Evolutionary conservation across 495 filamentous ascomycete species (phyloP), one percentile per base, ranked within the genome.

Genomic region (Tetracladium marchalianum): DNA sequence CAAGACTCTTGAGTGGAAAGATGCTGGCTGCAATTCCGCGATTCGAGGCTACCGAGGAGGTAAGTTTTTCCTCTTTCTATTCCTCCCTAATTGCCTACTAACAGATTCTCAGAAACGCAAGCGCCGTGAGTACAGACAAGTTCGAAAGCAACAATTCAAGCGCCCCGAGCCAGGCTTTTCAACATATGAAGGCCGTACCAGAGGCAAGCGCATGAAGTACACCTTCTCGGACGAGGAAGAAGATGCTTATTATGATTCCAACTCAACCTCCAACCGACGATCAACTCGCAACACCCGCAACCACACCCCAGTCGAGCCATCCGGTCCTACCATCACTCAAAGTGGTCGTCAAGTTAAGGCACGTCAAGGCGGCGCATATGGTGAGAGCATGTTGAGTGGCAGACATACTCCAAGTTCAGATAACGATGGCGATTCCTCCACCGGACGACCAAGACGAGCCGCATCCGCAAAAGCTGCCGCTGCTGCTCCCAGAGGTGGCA

Each of bases 1-100:
- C 89, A 1, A 78, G 80, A 52, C 72, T 77, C 27, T 71, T 98
- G 19, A 81, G 84, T 46, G 78, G 82, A 46, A 81, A 75, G 57
- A 95, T 98, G 47, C 58, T 67, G n/a, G 70, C 72, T 52, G 87
- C 87, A 5, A 83, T 97, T 37, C 87, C 90, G 27, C 79, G 87
- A n/a, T 96, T 98, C 56, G 92, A 97, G 61, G 86, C 85, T 18
- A 86, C 85, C 22, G 90, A 97, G 66, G 87, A 93, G 66, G 86
- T 87, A 73, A 52, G 71, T 63, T 44, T 7, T 27, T 35, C 22
- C 7, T 31, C 42, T 22, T 27, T 31, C 34, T 12, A 3, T 0
- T 32, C 47, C 62, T 76, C 50, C 77, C 53, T 18, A 8, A 19
- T 10, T 42, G 22, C 46, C 43, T 24, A 50, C n/a, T 44, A 33